phyloP scores from a whole-genome alignment of 768 basidiomycete genomes.

The Boletus rex-veris region DNA sequence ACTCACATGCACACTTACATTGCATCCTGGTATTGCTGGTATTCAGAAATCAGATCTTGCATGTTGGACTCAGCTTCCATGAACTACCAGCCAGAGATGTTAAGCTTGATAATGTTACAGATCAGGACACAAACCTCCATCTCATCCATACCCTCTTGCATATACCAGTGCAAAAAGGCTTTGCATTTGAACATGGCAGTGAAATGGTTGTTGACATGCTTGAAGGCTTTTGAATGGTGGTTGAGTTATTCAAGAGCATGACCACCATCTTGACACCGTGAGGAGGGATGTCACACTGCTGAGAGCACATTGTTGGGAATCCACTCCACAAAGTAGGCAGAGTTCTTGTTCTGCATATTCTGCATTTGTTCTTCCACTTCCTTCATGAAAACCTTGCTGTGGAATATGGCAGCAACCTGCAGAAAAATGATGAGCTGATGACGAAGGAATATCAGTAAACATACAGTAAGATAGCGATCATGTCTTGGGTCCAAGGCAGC shows the following conservation, averaged over 20 bases:
- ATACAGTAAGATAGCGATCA: constrained; percentile 93
- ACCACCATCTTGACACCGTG: constrained; percentile 95
- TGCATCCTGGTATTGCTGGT: constrained; percentile 94
- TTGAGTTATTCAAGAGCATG: constrained; percentile 96
- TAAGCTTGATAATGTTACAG: not conserved
- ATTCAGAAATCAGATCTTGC: constrained; percentile 98
- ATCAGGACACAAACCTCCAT: constrained; percentile 60
- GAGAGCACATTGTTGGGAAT: constrained; percentile 99
- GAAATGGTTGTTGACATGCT: constrained; percentile 98
- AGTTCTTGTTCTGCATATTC: constrained; percentile 96
- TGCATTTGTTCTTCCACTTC: constrained; percentile 99
- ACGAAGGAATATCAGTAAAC: constrained; percentile 15
- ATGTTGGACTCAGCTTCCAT: constrained; percentile 99
- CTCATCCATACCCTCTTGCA: constrained; percentile 99
- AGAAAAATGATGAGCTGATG: not conserved
- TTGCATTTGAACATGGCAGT: constrained; percentile 99
- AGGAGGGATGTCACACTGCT: constrained; percentile 97
- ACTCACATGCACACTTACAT: constrained; percentile 54
- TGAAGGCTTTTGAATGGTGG: constrained; percentile 96
- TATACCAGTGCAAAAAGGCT: constrained; percentile 99
- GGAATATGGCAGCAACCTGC: constrained; percentile 92
- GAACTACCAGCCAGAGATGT: constrained; percentile 47
- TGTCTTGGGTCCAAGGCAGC: constrained; percentile 96
- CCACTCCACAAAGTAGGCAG: constrained; percentile 98
- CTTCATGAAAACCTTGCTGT: constrained; percentile 99